Percentiles rank a stretch among this genome's conserved stretches.
These are phyloP conservation scores for Lipomyces sp. DNA, from an alignment of 805 yeast genomes.

Conservation along the genomic window DNA sequence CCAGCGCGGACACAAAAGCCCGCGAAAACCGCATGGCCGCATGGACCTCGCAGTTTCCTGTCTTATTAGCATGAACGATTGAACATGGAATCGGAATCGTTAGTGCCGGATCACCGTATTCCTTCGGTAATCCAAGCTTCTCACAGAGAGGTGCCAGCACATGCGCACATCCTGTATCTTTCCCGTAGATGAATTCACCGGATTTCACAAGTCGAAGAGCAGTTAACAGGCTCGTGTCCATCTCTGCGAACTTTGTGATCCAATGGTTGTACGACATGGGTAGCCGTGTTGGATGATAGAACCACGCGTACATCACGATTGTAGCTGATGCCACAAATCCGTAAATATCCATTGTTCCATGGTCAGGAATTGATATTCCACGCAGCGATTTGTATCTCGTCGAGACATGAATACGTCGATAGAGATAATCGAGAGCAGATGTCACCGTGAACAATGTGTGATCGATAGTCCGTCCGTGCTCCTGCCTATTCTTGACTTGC, in stretches of 20 bases:
- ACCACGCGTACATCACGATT: slow-evolving; percentile 45
- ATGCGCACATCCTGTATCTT: slow-evolving; percentile 43
- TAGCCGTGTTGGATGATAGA: slow-evolving; percentile 47
- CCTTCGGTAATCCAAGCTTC: slow-evolving; percentile 47
- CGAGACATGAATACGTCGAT: slow-evolving; percentile 6
- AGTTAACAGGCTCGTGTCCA: slow-evolving; percentile 51
- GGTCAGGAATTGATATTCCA: neutral
- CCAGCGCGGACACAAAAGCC: slow-evolving; percentile 51
- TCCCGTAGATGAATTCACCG: slow-evolving; percentile 49
- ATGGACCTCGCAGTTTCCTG: slow-evolving; percentile 53
- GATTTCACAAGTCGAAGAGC: slow-evolving; percentile 46
- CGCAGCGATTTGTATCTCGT: neutral
- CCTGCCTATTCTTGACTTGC: slow-evolving; percentile 12
- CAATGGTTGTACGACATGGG: slow-evolving; percentile 54
- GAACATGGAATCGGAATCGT: slow-evolving; percentile 47
- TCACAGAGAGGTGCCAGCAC: slow-evolving; percentile 46
- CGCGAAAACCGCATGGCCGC: slow-evolving; percentile 53
- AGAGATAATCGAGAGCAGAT: slow-evolving; percentile 25
- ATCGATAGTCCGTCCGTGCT: slow-evolving; percentile 23
- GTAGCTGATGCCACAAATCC: slow-evolving; percentile 32
- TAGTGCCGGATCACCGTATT: slow-evolving; percentile 43
- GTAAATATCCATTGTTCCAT: slow-evolving; percentile 14
- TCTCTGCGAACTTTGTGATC: slow-evolving; percentile 57
- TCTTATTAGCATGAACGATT: slow-evolving; percentile 50
- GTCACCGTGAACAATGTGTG: slow-evolving; percentile 23